phyloP scores from a whole-genome alignment of 768 basidiomycete genomes.

The Tylopilus felleus region DNA sequence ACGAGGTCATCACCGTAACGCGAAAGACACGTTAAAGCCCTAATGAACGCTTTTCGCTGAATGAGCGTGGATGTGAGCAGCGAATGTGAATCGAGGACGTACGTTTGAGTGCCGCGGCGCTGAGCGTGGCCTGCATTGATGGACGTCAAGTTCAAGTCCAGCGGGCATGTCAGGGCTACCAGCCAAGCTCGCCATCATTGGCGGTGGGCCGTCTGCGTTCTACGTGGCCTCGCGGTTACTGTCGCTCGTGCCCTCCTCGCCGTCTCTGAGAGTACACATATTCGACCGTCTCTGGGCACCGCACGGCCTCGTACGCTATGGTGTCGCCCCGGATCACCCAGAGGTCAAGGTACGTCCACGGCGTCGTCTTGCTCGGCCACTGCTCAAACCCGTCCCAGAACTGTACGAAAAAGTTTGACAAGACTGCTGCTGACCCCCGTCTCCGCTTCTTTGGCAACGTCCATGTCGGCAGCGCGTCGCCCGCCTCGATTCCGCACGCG shows the following conservation, averaged over 20 bases:
- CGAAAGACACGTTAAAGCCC: constrained; percentile 71
- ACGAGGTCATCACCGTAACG: constrained; percentile 81
- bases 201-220: constrained; percentile 96
- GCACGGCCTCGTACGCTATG: constrained; percentile 92
- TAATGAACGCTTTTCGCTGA: constrained; percentile 59
- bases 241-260: constrained; percentile 48
- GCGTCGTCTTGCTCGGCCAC: background rate
- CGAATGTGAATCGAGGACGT: constrained; percentile 9
- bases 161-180: constrained; percentile 11
- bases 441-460: constrained; percentile 93
- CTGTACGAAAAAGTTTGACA: constrained; percentile 93
- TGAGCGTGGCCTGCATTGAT: constrained; percentile 67
- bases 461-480: constrained; percentile 42
- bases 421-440: constrained; percentile 70
- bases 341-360: constrained; percentile 75
- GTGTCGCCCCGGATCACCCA: constrained; percentile 97
- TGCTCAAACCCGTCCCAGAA: constrained; percentile 54
- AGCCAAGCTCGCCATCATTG: constrained; percentile 83
- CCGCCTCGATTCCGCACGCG: constrained; percentile 48
- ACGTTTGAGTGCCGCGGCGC: constrained; percentile 53
- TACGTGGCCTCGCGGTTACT: constrained; percentile 90
- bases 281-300: constrained; percentile 94
- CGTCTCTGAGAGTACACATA: constrained; percentile 66
- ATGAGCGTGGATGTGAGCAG: constrained; percentile 21
- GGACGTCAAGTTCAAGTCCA: constrained; percentile 1